A percentile compares a stretch with the other conserved stretches of the same genome.
Evolutionary conservation across 2,329 filamentous ascomycete species (phyloP).

Genomic region (Diaporthe citriasiana): DNA sequence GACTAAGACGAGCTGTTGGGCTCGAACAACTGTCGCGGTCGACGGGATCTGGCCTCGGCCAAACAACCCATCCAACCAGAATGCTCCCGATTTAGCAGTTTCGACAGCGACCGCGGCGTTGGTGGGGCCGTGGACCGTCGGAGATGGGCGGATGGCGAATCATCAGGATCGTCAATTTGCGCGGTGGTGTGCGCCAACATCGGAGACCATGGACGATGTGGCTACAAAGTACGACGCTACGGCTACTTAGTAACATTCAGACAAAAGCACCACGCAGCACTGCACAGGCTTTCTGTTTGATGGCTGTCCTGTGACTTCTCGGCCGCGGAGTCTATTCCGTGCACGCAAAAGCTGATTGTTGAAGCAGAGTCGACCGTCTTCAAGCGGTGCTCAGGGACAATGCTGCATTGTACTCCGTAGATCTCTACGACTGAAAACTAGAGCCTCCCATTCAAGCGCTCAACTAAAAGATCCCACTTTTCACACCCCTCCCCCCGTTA

Average conservation of each 20-base stretch:
- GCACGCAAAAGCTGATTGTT: neutral
- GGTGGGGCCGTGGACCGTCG: constrained; percentile 30
- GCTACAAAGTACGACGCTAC: neutral
- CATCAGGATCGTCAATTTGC: constrained; percentile 13
- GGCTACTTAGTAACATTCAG: neutral
- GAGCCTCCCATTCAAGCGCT: neutral
- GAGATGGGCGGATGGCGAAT: constrained; percentile 19
- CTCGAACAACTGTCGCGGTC: neutral
- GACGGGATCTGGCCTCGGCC: neutral
- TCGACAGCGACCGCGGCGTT: neutral
- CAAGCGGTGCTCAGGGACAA: neutral
- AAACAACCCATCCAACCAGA: neutral
- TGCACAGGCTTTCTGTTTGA: neutral
- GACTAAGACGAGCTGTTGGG: neutral
- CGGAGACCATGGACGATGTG: neutral
- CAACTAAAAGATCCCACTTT: neutral
- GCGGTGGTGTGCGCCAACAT: neutral
- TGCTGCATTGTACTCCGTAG: neutral
- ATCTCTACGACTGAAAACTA: neutral
- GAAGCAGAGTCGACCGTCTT: neutral
- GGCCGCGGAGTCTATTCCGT: neutral
- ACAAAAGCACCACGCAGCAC: constrained; percentile 14
- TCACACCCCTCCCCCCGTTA: neutral
- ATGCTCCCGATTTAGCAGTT: neutral
- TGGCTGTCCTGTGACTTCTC: neutral